These are phyloP conservation scores for Incumbomyces delicatus DNA, from an alignment of 2,329 filamentous ascomycete genomes.

Conservation along the genomic window DNA sequence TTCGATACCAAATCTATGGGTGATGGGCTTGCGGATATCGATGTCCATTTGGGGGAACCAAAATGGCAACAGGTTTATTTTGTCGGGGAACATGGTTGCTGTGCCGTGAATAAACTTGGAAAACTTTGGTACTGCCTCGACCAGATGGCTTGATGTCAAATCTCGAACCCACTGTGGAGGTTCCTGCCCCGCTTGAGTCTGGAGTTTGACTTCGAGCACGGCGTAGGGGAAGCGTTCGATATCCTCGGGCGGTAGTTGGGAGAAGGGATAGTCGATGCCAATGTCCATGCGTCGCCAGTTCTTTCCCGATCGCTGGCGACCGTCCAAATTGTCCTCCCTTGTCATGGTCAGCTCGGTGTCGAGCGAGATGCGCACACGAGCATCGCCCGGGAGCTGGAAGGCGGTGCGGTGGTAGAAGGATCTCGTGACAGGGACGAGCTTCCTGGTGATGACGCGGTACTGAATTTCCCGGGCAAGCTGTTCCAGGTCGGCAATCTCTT, in stretches of 20 bases:
- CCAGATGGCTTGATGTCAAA: slow-evolving; percentile 82
- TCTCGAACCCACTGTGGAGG: slow-evolving; percentile 95
- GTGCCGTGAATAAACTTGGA: slow-evolving; percentile 98
- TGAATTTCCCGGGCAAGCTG: slow-evolving; percentile 85
- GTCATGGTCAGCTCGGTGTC: slow-evolving; percentile 94
- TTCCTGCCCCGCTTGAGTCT: slow-evolving; percentile 90
- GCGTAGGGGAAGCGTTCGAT: slow-evolving; percentile 91
- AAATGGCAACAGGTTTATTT: slow-evolving; percentile 84
- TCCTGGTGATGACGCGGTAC: slow-evolving; percentile 80
- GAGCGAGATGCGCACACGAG: slow-evolving; percentile 88
- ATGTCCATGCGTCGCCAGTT: slow-evolving; percentile 98
- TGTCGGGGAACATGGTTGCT: slow-evolving; percentile 72
- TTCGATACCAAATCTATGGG: slow-evolving; percentile 83
- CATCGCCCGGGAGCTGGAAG: slow-evolving; percentile 93
- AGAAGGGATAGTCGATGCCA: slow-evolving; percentile 90
- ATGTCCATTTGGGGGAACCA: slow-evolving; percentile 99
- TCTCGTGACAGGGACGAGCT: slow-evolving; percentile 78
- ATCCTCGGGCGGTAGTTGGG: slow-evolving; percentile 74
- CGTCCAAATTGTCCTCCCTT: slow-evolving; percentile 90
- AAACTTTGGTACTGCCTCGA: slow-evolving; percentile 98
- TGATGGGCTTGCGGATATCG: slow-evolving; percentile 87
- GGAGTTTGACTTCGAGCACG: slow-evolving; percentile 91
- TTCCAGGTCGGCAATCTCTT: slow-evolving; percentile 83
- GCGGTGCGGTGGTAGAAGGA: slow-evolving; percentile 98
- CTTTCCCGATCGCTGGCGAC: slow-evolving; percentile 61